Percentiles rank a stretch among this genome's conserved stretches.
phyloP scores from a whole-genome alignment of 257 asterid species.

The Solanum dulcamara region DNA sequence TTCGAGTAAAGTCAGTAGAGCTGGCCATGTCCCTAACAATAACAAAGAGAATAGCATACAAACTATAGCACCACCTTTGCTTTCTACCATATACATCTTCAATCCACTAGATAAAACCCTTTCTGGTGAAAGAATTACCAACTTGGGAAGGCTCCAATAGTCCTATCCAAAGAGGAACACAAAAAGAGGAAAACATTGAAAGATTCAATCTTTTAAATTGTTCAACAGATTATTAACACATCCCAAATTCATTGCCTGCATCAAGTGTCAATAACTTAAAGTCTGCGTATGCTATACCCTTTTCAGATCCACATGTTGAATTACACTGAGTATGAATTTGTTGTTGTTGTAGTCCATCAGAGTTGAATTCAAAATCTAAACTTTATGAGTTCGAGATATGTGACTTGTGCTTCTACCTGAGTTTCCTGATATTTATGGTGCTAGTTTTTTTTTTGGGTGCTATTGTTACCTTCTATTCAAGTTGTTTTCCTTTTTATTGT shows the following conservation, averaged over 20 bases:
- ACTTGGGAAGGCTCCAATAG: constrained; percentile 13
- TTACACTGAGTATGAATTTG: background rate
- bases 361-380: background rate
- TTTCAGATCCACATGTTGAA: fast-evolving
- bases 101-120: constrained; percentile 2
- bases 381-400: no score
- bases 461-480: background rate
- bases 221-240: background rate
- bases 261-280: no score
- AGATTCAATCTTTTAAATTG: background rate
- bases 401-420: no score
- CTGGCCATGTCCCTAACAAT: constrained; percentile 98
- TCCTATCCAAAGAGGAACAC: constrained; percentile 16
- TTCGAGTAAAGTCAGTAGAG: constrained; percentile 68
- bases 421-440: background rate
- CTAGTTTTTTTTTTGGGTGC: background rate
- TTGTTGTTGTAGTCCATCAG: background rate
- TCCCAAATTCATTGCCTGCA: background rate
- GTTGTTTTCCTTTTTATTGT: background rate
- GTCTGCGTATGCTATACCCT: background rate
- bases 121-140: constrained; percentile 7
- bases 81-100: constrained; percentile 82
- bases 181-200: background rate
- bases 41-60: constrained; percentile 69
- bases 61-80: constrained; percentile 90